Conservation (phyloP, 352 stramenopile species). For the Blastocystis sp. region DNA sequence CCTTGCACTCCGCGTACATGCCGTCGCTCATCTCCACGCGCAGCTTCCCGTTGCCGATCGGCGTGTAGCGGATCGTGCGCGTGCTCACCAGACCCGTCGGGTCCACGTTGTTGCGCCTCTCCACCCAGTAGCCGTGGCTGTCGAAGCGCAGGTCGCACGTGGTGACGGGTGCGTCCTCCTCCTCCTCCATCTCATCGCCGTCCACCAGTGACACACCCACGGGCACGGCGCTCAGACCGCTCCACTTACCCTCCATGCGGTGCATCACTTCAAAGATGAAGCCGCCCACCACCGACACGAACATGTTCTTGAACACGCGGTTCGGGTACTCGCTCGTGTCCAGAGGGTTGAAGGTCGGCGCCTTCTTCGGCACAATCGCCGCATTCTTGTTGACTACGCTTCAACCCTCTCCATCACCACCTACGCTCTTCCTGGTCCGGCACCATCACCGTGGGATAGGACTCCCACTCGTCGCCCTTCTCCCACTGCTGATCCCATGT, state of each 20-base stretch:
- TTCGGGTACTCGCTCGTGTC: slow-evolving; percentile 35
- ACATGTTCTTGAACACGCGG: slow-evolving; percentile 67
- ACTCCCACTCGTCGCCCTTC: slow-evolving; percentile 61
- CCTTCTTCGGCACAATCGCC: slow-evolving; percentile 27
- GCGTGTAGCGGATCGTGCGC: slow-evolving; percentile 44
- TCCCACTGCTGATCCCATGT: slow-evolving; percentile 59
- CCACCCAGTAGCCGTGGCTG: slow-evolving; percentile 57
- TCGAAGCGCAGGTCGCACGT: slow-evolving; percentile 52
- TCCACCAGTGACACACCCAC: background rate
- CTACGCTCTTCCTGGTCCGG: slow-evolving; percentile 37
- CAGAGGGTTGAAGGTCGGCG: background rate
- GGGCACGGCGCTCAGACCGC: slow-evolving; percentile 18
- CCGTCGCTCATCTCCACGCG: slow-evolving; percentile 46
- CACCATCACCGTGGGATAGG: slow-evolving; percentile 58
- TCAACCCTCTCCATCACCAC: background rate
- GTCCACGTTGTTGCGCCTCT: slow-evolving; percentile 24
- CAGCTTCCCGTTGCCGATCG: slow-evolving; percentile 68
- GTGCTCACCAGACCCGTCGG: slow-evolving; percentile 46
- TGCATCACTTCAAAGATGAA: slow-evolving; percentile 70
- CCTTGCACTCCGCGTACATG: slow-evolving; percentile 31
- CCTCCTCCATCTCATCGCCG: background rate
- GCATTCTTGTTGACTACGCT: slow-evolving; percentile 22
- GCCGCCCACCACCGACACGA: slow-evolving; percentile 34
- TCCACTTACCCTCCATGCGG: slow-evolving; percentile 70
- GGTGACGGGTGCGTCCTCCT: background rate